Evolutionary conservation across 176 grass and related monocot genomes (phyloP), one percentile per base, ranked within the genome.

Genomic region (Phragmites australis): DNA sequence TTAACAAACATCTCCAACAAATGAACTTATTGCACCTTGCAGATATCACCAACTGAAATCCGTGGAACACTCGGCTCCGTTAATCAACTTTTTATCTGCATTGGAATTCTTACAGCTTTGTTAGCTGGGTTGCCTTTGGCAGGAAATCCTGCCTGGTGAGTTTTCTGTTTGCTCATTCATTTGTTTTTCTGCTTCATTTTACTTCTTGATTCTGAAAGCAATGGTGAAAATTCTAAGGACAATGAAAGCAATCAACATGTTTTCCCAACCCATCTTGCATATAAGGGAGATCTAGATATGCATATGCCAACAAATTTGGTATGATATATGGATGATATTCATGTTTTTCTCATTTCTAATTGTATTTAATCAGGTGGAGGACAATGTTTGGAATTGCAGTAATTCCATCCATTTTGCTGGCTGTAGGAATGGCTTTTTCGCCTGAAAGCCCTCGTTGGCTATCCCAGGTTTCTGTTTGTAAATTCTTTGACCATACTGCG

Each of bases 31-130:
- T 71, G 7, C 23, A 56, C 51, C 19, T 39, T 82, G 67, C 83
- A 99, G 96, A 99, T 99, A 27, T 95, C 96, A 87, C 96, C 96
- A 67, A 99, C 96, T 89, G 96, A 99, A 93, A 99, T 99, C 43
- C 92, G 96, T 86, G 96, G 96, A 78, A 84, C 96, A 76, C 96
- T 99, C 89, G 96, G 96, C n/a, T 88, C 96, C 0, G 77, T 93
- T 68, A 99, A 99, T 82, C 96, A 99, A 82, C 92, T 99, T 51
- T 99, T 99, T 83, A 99, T 99, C 74, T 95, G 92, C 79, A 93
- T 99, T 60, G 96, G 96, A 77, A 99, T 99, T 90, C 92, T 99
- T 4, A 65, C 74, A 76, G 96, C 96, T 93, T 88, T 99, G 70
- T 87, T 99, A 55, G 86, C 92, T 89, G 96, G 96, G 49, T 89